Base-by-base conservation (phyloP, 805 yeast species). In the Nakazawaea anatomiae region DNA sequence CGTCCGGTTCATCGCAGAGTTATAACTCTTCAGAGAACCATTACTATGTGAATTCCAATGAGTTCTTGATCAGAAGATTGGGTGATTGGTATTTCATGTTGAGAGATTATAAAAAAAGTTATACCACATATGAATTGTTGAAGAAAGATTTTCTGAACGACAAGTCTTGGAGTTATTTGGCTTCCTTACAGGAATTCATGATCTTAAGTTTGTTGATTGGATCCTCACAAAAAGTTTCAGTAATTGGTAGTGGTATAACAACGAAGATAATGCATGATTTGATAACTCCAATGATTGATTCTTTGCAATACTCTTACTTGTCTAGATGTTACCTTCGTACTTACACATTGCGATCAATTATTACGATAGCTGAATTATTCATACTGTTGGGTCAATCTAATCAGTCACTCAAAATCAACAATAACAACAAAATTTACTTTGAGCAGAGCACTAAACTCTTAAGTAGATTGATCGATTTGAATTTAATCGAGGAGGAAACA, bases 51-150 rank as follows among this genome's bases (percentile, higher is more conserved):
- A 71, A 77, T 2, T 72, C 89, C 0, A 76, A 83, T 1, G 97
- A 89, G 58, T 86, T 88, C 61, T 74, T 80, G 42, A 74, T 90
- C 30, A 73, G 98, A 47, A 85, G 87, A 61, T 70, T 92, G 30
- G 98, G 96, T 0, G 99, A 94, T 64, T 89, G 96, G 89, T 82
- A 90, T 6, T 82, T 92, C 60, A 88, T 94, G 82, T 68, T 91
- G n/a, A 79, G 90, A 38, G 97, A 94, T 69, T 92, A 86, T 72
- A 83, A 84, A 63, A 82, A 80, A 52, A 94, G 97, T 3, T 85
- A 86, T 60, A 73, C 87, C 1, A 86, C 89, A 1, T 92, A 92
- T 63, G 98, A 92, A 53, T 64, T 88, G 47, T 74, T 89, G 39
- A 84, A 85, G 53, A 85, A 86, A 59, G 97, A 91, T 62, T 84